These are phyloP conservation scores for Boletales sp. DNA, from an alignment of 768 basidiomycete species.

Conservation along the genomic window DNA sequence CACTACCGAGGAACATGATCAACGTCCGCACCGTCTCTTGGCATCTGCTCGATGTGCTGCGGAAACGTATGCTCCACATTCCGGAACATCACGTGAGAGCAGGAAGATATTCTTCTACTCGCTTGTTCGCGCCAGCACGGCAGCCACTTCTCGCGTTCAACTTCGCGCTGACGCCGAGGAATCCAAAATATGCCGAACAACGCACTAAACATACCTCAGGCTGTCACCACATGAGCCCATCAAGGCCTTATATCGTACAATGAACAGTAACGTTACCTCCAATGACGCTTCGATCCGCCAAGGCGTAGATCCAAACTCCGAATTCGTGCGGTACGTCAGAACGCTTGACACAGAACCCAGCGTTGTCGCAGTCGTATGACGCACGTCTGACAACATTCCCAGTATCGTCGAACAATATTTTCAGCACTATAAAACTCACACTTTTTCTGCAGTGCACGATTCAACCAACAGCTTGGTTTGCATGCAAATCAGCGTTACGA, in stretches of 20 bases:
- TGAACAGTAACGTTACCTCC: conserved; percentile 47
- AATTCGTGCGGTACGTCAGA: conserved; percentile 63
- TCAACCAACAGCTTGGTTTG: conserved; percentile 53
- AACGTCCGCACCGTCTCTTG: conserved; percentile 69
- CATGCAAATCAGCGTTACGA: conserved; percentile 72
- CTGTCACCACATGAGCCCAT: neutral
- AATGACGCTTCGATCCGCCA: conserved; percentile 69
- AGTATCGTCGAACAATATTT: conserved; percentile 28
- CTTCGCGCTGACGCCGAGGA: conserved; percentile 68
- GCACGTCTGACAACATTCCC: conserved; percentile 47
- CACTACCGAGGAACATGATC: conserved; percentile 53
- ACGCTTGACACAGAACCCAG: conserved; percentile 58
- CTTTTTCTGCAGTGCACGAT: conserved; percentile 60
- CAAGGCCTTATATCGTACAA: neutral
- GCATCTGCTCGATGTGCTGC: conserved; percentile 77
- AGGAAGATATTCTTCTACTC: conserved; percentile 1
- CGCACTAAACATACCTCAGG: conserved; percentile 64
- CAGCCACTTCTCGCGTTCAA: conserved; percentile 73
- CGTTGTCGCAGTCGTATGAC: conserved; percentile 68
- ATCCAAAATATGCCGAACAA: conserved; percentile 65
- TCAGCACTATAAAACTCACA: conserved; percentile 32
- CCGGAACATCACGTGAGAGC: too few relatives aligned
- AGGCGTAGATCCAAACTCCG: conserved; percentile 63
- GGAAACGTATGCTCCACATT: conserved; percentile 64
- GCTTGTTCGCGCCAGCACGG: conserved; percentile 89